Conservation (phyloP, 306 rosid genomes). For the Begonia masoniana region DNA sequence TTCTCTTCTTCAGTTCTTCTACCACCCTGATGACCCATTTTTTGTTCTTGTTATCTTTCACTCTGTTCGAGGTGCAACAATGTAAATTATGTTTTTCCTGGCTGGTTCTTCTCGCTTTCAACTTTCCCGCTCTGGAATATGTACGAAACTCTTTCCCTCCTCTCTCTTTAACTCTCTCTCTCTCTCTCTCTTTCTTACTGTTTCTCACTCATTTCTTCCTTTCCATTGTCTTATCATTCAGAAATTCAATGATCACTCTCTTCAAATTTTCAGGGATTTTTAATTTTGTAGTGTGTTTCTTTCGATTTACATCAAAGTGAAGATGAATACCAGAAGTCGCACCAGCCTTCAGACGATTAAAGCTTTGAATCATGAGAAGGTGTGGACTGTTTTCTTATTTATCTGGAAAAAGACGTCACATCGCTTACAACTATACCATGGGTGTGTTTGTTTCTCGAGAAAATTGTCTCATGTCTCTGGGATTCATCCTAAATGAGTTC, state of each 20-base stretch:
- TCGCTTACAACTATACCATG: constrained; percentile 10
- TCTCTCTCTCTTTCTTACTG: constrained; percentile 7
- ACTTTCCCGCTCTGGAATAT: constrained; percentile 63
- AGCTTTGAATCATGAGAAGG: constrained; percentile 40
- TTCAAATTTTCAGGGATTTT: not conserved
- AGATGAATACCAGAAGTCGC: constrained; percentile 56
- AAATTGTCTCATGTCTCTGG: constrained; percentile 1
- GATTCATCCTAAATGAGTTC: no score
- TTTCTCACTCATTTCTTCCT: not conserved
- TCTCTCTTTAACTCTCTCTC: constrained; percentile 9
- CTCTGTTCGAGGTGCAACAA: constrained; percentile 39
- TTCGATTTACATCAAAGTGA: constrained; percentile 23
- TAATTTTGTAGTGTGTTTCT: constrained; percentile 18
- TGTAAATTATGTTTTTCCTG: constrained; percentile 10
- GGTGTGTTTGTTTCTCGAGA: constrained; percentile 15
- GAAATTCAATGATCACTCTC: no score
- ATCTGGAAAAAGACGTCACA: not conserved
- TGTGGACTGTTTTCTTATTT: constrained; percentile 6
- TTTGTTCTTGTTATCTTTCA: constrained; percentile 30
- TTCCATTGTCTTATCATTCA: no score
- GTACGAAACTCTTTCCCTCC: constrained; percentile 19
- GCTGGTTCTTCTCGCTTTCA: constrained; percentile 17
- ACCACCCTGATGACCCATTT: constrained; percentile 18
- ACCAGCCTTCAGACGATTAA: constrained; percentile 51
- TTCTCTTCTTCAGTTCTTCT: constrained; percentile 37